These are phyloP conservation scores for Saccharomyces mikatae DNA, from an alignment of 805 yeast species.

Conservation along the genomic window DNA sequence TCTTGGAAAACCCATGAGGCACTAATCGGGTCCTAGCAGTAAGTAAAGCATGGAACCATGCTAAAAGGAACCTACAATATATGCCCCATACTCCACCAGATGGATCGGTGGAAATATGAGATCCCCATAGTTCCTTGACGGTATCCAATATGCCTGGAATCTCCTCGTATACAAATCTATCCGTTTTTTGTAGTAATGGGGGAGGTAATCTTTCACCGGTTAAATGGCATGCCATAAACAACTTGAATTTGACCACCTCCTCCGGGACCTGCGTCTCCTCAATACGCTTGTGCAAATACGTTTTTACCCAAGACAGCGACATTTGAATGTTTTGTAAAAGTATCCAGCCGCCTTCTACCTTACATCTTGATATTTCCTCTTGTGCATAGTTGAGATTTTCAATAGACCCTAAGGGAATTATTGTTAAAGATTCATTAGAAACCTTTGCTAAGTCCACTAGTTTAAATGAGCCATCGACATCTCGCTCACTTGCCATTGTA, in stretches of 20 bases:
- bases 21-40: slow-evolving; percentile 50
- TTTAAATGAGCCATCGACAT: slow-evolving; percentile 57
- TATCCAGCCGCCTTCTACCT: slow-evolving; percentile 56
- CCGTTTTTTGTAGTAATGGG: slow-evolving; percentile 45
- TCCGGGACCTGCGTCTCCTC: slow-evolving; percentile 21
- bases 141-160: slow-evolving; percentile 40
- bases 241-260: slow-evolving; percentile 32
- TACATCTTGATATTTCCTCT: slow-evolving; percentile 40
- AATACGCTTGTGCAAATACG: slow-evolving; percentile 40
- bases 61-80: slow-evolving; percentile 44
- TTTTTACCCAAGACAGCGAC: slow-evolving; percentile 54
- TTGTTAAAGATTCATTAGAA: slow-evolving; percentile 24
- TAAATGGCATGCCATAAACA: slow-evolving; percentile 60
- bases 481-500: slow-evolving; percentile 49
- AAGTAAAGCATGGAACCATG: slow-evolving; percentile 66
- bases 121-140: slow-evolving; percentile 15
- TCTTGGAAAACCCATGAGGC: slow-evolving; percentile 54
- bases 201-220: slow-evolving; percentile 45
- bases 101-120: slow-evolving; percentile 29
- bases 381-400: slow-evolving; percentile 58
- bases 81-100: slow-evolving; percentile 6
- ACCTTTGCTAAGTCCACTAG: slow-evolving; percentile 39
- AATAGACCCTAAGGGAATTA: slow-evolving; percentile 65
- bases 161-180: slow-evolving; percentile 50
- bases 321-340: slow-evolving; percentile 75